Evolutionary conservation across 1,284 basidiomycete species (phyloP).

Genomic region (Marasmius fiardii): DNA sequence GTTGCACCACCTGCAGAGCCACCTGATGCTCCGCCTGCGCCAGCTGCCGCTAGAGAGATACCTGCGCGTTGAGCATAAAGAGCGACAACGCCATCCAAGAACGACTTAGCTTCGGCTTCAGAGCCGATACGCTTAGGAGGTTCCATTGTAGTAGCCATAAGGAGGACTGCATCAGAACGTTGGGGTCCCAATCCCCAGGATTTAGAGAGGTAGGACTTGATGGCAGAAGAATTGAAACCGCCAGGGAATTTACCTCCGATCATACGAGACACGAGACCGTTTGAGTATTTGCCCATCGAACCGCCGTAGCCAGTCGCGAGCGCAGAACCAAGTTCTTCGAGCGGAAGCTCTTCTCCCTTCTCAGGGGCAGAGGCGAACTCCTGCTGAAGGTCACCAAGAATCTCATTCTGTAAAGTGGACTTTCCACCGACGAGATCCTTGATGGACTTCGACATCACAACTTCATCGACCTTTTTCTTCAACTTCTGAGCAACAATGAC

Average conservation of each 20-base stretch:
- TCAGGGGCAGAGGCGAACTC: slow-evolving; percentile 93
- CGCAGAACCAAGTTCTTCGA: slow-evolving; percentile 92
- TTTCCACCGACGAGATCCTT: slow-evolving; percentile 99
- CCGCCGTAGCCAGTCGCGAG: slow-evolving; percentile 83
- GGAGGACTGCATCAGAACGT: slow-evolving; percentile 88
- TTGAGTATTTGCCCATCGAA: slow-evolving; percentile 93
- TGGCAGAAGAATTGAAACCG: slow-evolving; percentile 95
- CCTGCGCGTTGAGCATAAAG: slow-evolving; percentile 87
- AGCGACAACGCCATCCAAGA: slow-evolving; percentile 86
- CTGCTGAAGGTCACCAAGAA: slow-evolving; percentile 88
- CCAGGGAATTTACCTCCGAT: slow-evolving; percentile 98
- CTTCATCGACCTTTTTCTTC: slow-evolving; percentile 90
- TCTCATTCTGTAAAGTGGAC: slow-evolving; percentile 97
- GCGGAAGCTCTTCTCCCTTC: slow-evolving; percentile 95
- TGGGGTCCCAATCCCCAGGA: slow-evolving; percentile 90
- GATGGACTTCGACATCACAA: slow-evolving; percentile 93
- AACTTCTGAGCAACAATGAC: slow-evolving; percentile 96
- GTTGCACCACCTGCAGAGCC: slow-evolving; percentile 72
- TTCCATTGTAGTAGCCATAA: slow-evolving; percentile 90
- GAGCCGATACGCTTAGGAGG: slow-evolving; percentile 92
- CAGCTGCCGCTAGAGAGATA: slow-evolving; percentile 76
- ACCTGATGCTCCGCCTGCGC: slow-evolving; percentile 58
- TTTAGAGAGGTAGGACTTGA: slow-evolving; percentile 87
- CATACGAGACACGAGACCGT: slow-evolving; percentile 87
- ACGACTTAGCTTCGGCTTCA: slow-evolving; percentile 90